phyloP scores from a whole-genome alignment of 2,329 filamentous ascomycete genomes.

The Cladophialophora bantiana region DNA sequence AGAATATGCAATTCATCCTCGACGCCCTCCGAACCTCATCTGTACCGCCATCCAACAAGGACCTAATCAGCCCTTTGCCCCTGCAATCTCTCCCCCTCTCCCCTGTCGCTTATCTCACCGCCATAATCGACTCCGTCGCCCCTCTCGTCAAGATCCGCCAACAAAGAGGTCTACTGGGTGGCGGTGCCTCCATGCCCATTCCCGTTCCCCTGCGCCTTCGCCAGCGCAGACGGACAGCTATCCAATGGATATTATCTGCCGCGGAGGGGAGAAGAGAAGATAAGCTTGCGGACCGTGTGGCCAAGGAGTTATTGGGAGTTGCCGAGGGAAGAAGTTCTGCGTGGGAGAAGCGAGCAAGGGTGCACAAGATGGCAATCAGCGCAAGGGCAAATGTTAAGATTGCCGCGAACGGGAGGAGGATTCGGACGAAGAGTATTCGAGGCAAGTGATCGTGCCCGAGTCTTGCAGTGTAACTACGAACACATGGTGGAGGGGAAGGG shows the following conservation, averaged over 20 bases:
- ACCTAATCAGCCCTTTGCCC: slow-evolving; percentile 72
- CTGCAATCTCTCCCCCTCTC: slow-evolving; percentile 82
- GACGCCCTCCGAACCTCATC: slow-evolving; percentile 82
- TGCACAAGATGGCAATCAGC: slow-evolving; percentile 83
- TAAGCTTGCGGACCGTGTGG: slow-evolving; percentile 78
- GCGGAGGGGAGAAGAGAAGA: slow-evolving; percentile 78
- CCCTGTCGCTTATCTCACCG: slow-evolving; percentile 84
- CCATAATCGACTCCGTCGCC: slow-evolving; percentile 91
- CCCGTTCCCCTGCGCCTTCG: slow-evolving; percentile 77
- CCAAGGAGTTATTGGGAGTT: slow-evolving; percentile 84
- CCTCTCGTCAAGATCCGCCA: slow-evolving; percentile 82
- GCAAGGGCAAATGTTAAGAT: slow-evolving; percentile 73
- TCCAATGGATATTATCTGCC: slow-evolving; percentile 88
- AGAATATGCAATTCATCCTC: slow-evolving; percentile 87
- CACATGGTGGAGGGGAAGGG: no score
- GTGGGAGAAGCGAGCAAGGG: slow-evolving; percentile 79
- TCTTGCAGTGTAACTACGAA: background rate
- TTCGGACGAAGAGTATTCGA: slow-evolving; percentile 18
- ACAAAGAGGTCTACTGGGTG: slow-evolving; percentile 80
- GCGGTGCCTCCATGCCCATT: slow-evolving; percentile 82
- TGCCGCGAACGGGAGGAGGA: slow-evolving; percentile 42
- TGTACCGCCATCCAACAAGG: slow-evolving; percentile 17
- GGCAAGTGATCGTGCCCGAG: slow-evolving; percentile 5
- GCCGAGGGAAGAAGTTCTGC: slow-evolving; percentile 83
- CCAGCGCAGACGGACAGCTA: slow-evolving; percentile 78